Base-by-base conservation (phyloP, 805 yeast genomes). In the Myxozyma melibiosi region DNA sequence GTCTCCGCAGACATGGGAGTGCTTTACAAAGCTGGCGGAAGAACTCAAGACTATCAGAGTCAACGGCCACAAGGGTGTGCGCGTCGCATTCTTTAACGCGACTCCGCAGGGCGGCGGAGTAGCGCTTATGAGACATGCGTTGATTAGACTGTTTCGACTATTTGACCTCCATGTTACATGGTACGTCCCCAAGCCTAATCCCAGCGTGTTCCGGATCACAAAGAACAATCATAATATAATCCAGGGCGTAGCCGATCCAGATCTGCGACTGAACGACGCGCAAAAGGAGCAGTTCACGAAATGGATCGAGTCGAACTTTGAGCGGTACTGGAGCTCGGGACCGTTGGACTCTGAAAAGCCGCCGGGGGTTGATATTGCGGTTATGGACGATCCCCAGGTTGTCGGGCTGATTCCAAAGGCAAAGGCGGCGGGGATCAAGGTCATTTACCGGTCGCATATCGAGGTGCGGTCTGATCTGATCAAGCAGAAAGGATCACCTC, bases 31-130 rank as follows among this genome's bases (percentile, higher is more conserved):
- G 14, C 43, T 60, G 7, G 63, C 46, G 22, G 16, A 30, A 2
- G 51, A 55, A 22, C 40, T 60, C 24, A 58, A 43, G 35, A 25
- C n/a, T 2, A 16, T 20, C 11, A 25, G 28, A 8, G 37, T 61
- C 24, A 43, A 49, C 28, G 64, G 60, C 14, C 62, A 48, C 44
- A 41, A 42, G n/a, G 63, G 64, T 20, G 59, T 44, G 11, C 53
- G 55, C 13, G 55, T 61, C 27, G 64, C 61, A 5, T 61, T 59
- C 43, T 61, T 61, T 35, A 58, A 51, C 47, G 64, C 64, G 16
- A 61, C 64, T 8, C 62, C 64, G 2, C 64, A 61, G 34, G 64
- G 64, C 5, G 64, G 64, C 13, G 64, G 64, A 3, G 64, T 61
- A 16, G 64, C 64, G n/a, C 45, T 61, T 4, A 61, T 61, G 64